Base-by-base conservation (phyloP, 2,329 filamentous ascomycete species). In the Pseudogymnoascus sp. region DNA sequence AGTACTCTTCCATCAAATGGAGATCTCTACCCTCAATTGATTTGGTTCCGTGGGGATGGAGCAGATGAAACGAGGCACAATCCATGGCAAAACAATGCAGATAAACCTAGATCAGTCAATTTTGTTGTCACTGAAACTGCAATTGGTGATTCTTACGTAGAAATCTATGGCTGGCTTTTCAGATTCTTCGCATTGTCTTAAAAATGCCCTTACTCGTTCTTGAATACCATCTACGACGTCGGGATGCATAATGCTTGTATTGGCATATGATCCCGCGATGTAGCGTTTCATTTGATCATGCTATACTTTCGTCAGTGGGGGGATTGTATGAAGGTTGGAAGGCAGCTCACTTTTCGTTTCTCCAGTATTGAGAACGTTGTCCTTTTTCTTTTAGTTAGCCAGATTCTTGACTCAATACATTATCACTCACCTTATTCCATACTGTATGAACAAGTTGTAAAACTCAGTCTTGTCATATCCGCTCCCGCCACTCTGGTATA, bases 31-130 rank as follows among this genome's bases (percentile, higher is more conserved):
- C 75, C 31, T 81, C 77, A 1, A 89, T 77, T 7, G 86, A 87
- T 65, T 86, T 78, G 1, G 84, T 83, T 1, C 86, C 87, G 64
- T 84, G 79, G 0, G 86, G 86, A 62, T 87, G 84, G 70, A 90
- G 88, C n/a, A 90, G 78, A 67, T 89, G 86, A 68, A 88, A 84
- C 0, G 86, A 87, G 28, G 85, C 81, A 68, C 87, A 88, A 70
- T 90, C 87, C 62, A 89, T 84, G 0, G 87, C 87, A 70, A 87
- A 90, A 25, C 86, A 82, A 66, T 90, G 87, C 1, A 89, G 37
- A 56, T 68, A 69, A 21, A 68, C 62, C 70, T 72, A 14, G 7
- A 28, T 2, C 8, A 31, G 25, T 53, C 46, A 53, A 11, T 28
- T 25, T 31, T 31, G 23, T 11, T 5, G n/a, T 18, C 18, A n/a